Conservation (phyloP, 2,329 filamentous ascomycete species). For the Pseudogymnoascus sp. region DNA sequence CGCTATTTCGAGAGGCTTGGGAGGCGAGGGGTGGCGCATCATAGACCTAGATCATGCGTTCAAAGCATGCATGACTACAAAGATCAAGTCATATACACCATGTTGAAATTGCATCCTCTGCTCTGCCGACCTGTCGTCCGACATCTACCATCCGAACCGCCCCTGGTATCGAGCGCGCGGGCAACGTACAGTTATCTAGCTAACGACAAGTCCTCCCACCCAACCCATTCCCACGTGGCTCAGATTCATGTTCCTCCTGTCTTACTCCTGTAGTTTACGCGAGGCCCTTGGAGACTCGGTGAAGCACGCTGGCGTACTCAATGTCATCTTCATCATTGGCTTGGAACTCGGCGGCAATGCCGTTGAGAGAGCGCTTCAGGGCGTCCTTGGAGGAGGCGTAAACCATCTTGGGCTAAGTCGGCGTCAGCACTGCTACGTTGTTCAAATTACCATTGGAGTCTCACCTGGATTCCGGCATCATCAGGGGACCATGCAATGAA, state of each 20-base stretch:
- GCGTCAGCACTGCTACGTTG: slow-evolving; percentile 14
- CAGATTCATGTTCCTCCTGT: slow-evolving; percentile 1
- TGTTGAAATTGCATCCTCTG: slow-evolving; percentile 5
- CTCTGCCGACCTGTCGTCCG: slow-evolving; percentile 3
- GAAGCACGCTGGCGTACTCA: slow-evolving; percentile 64
- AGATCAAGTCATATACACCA: slow-evolving; percentile 4
- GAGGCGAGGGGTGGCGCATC: slow-evolving; percentile 28
- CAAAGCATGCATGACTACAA: neutral
- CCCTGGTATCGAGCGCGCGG: slow-evolving; percentile 4
- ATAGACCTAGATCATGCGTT: neutral
- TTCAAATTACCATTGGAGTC: slow-evolving; percentile 26
- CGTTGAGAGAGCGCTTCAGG: slow-evolving; percentile 69
- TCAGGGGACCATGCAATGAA: slow-evolving; percentile 76
- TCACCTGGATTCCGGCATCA: slow-evolving; percentile 68
- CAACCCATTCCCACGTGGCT: slow-evolving; percentile 10
- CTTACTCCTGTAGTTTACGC: slow-evolving; percentile 32
- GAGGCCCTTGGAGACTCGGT: slow-evolving; percentile 53
- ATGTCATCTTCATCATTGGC: slow-evolving; percentile 79
- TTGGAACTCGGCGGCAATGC: slow-evolving; percentile 68
- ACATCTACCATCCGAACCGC: slow-evolving; percentile 6
- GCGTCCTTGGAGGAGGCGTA: slow-evolving; percentile 85
- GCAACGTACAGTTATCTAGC: slow-evolving; percentile 2
- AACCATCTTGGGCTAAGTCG: slow-evolving; percentile 71
- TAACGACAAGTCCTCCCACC: slow-evolving; percentile 15
- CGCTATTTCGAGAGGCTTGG: slow-evolving; percentile 65